Conservation (phyloP, 2,329 filamentous ascomycete genomes). For the Dothistroma pini region DNA sequence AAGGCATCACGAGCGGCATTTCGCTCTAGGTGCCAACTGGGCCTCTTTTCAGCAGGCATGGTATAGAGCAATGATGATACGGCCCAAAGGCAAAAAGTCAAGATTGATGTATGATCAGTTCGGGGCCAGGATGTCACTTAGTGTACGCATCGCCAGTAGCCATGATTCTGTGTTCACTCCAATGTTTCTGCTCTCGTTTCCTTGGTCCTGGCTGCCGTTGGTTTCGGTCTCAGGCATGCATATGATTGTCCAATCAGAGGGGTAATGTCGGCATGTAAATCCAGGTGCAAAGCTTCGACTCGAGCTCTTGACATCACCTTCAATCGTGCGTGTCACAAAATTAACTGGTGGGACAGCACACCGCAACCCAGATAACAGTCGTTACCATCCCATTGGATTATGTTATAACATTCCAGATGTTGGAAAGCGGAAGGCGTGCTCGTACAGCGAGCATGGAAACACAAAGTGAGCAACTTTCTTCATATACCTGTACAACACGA, state of each 20-base stretch:
- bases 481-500: neutral
- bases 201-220: neutral
- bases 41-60: slow-evolving; percentile 14
- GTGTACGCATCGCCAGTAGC: slow-evolving; percentile 21
- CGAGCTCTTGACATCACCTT: slow-evolving; percentile 3
- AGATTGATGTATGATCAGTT: slow-evolving; percentile 27
- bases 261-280: neutral
- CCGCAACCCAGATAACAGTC: neutral
- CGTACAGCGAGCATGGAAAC: neutral
- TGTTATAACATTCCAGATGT: neutral
- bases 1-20: slow-evolving; percentile 12
- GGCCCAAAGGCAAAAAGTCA: slow-evolving; percentile 23
- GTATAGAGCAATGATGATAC: slow-evolving; percentile 27
- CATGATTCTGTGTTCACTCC: slow-evolving; percentile 8
- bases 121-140: slow-evolving; percentile 21
- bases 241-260: neutral
- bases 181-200: neutral
- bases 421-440: slow-evolving; percentile 2
- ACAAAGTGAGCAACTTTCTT: neutral
- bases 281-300: neutral
- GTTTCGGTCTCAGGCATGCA: neutral
- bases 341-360: neutral
- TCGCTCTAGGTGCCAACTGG: slow-evolving; percentile 14
- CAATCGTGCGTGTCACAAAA: slow-evolving; percentile 1
- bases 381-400: neutral